Evolutionary conservation across 2,329 filamentous ascomycete genomes (phyloP).

Genomic region (Aspergillus sp.): DNA sequence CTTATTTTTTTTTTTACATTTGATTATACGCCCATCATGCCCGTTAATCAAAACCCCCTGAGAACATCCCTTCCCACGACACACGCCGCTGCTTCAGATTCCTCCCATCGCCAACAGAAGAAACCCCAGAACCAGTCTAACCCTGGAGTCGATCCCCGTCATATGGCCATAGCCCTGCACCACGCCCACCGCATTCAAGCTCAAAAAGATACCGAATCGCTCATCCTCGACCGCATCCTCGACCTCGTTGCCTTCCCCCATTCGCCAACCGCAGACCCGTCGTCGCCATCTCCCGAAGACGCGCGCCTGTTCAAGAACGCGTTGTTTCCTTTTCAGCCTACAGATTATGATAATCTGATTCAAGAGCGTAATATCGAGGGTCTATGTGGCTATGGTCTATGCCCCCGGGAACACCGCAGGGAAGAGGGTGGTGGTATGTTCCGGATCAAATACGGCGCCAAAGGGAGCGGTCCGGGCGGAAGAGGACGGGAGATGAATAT

Average conservation of each 20-base stretch:
- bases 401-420: slow-evolving; percentile 56
- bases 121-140: slow-evolving; percentile 22
- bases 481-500: slow-evolving; percentile 55
- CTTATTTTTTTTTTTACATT: no score
- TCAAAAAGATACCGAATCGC: slow-evolving; percentile 68
- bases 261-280: slow-evolving; percentile 44
- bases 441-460: slow-evolving; percentile 56
- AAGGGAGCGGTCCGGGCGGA: slow-evolving; percentile 40
- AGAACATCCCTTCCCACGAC: slow-evolving; percentile 49
- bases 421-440: slow-evolving; percentile 54
- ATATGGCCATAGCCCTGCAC: slow-evolving; percentile 62
- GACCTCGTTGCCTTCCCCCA: slow-evolving; percentile 60
- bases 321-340: slow-evolving; percentile 70
- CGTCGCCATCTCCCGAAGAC: slow-evolving; percentile 53
- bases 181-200: slow-evolving; percentile 78
- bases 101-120: slow-evolving; percentile 20
- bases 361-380: slow-evolving; percentile 80
- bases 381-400: slow-evolving; percentile 78
- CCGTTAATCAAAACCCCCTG: slow-evolving; percentile 32
- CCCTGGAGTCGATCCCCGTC: slow-evolving; percentile 39
- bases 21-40: slow-evolving; percentile 8
- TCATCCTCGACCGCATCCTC: slow-evolving; percentile 67
- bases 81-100: slow-evolving; percentile 37
- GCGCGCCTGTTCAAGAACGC: slow-evolving; percentile 57
- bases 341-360: slow-evolving; percentile 83